These are phyloP conservation scores for Paecilomyces niveus DNA, from an alignment of 2,329 filamentous ascomycete genomes.

Conservation along the genomic window DNA sequence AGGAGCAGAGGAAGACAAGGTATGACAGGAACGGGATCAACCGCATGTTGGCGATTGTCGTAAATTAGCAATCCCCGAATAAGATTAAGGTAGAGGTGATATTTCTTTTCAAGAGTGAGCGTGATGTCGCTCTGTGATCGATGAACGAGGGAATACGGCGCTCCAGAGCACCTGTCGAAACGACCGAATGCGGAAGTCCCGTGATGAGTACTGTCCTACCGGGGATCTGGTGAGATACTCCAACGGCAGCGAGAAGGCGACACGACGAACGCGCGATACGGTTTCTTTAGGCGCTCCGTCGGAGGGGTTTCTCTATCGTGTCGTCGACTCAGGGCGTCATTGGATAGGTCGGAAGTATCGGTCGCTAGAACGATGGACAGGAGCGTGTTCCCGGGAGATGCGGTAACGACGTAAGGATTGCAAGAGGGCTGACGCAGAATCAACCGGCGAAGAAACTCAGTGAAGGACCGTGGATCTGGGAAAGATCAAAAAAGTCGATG, in stretches of 20 bases:
- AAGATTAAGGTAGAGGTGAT: not conserved
- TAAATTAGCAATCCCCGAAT: slow-evolving; percentile 21
- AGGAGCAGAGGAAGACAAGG: slow-evolving; percentile 29
- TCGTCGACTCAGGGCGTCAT: not conserved
- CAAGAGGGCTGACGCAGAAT: not conserved
- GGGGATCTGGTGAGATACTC: not conserved
- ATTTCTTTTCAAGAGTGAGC: not conserved
- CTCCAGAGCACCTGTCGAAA: slow-evolving; percentile 26
- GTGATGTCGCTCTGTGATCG: not conserved
- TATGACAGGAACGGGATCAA: slow-evolving; percentile 25
- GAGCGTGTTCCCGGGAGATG: not conserved
- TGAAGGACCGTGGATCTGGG: slow-evolving; percentile 7
- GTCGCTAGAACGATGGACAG: not conserved
- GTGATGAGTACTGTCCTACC: slow-evolving; percentile 2
- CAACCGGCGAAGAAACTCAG: slow-evolving; percentile 5
- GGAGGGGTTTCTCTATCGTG: not conserved
- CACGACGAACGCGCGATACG: not conserved
- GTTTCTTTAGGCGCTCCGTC: not conserved
- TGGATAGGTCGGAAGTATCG: not conserved
- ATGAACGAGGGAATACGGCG: slow-evolving; percentile 14
- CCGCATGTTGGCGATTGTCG: slow-evolving; percentile 22
- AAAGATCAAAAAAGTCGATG: slow-evolving; percentile 8
- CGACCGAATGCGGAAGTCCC: slow-evolving; percentile 28
- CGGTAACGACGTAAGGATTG: slow-evolving; percentile 1
- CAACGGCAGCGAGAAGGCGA: not conserved